Evolutionary conservation across 2,329 filamentous ascomycete genomes (phyloP), one percentile per base, ranked within the genome.

Genomic region (Colletotrichum incanum): DNA sequence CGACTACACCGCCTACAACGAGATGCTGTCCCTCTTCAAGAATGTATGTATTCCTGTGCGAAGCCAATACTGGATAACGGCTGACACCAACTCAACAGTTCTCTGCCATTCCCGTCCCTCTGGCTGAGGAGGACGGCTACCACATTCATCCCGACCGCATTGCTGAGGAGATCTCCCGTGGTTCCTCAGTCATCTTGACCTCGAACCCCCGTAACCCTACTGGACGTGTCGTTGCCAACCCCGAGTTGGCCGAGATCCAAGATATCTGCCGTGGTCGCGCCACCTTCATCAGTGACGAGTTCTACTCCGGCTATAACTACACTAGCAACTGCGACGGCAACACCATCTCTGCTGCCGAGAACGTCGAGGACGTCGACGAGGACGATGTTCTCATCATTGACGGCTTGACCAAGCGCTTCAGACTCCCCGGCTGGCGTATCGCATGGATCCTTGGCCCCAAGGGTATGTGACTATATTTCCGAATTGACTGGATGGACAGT

Each of bases 241-340:
- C 94, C 0, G 93, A 98, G 82, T 87, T 98, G 74, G 92, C 93
- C 23, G 90, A 96, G 83, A 98, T 98, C 78, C 95, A 98, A 82
- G 94, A 98, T 79, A 93, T 98, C 77, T 97, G 95, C 86, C 92
- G 95, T 79, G 94, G 95, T 76, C 91, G 95, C 66, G 95, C 95
- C 3, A 98, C 96, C 0, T 87, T 98, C 67, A 95, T 98, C 81
- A 94, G 95, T 84, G 96, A 98, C 79, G 96, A 98, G 84, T 98
- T 98, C 87, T 98, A 98, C 85, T 92, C 92, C 14, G 94, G 95
- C 28, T 98, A 98, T 87, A 98, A 98, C 85, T 98, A 98, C 86
- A 97, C 94, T 45, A 94, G 91, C 76, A 88, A 95, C 84, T 98
- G 96, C 81, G 95, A 98, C 79, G 96, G 96, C 49, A 91, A 89